phyloP scores from a whole-genome alignment of 2,329 filamentous ascomycete species.

The Neophaeococcomyces mojaviensis region DNA sequence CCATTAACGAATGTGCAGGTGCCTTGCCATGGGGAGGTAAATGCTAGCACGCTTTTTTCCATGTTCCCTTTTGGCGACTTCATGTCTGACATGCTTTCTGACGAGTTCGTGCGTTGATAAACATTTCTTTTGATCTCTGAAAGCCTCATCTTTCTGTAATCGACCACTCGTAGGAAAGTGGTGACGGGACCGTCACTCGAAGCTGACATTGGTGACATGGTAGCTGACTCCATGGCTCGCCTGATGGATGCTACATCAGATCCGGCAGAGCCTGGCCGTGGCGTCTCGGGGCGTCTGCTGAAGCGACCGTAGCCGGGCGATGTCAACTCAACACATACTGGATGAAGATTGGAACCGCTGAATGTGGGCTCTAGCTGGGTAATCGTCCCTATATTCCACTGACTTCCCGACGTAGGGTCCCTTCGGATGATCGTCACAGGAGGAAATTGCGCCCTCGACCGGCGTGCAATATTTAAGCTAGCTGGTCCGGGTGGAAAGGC shows the following conservation, averaged over 20 bases:
- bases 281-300: slow-evolving; percentile 23
- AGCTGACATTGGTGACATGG: background rate
- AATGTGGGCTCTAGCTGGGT: slow-evolving; percentile 28
- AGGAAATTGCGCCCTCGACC: background rate
- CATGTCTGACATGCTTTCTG: slow-evolving; percentile 33
- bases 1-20: slow-evolving; percentile 79
- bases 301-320: slow-evolving; percentile 56
- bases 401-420: slow-evolving; percentile 58
- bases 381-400: slow-evolving; percentile 69
- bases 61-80: slow-evolving; percentile 36
- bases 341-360: slow-evolving; percentile 11
- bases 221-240: slow-evolving; percentile 5
- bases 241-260: slow-evolving; percentile 5
- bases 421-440: slow-evolving; percentile 60
- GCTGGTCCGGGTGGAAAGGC: background rate
- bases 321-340: slow-evolving; percentile 48
- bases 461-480: background rate
- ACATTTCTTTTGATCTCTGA: slow-evolving; percentile 11
- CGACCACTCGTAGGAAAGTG: slow-evolving; percentile 3
- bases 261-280: background rate
- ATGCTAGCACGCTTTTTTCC: slow-evolving; percentile 60
- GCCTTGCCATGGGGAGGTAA: slow-evolving; percentile 79
- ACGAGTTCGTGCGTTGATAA: slow-evolving; percentile 42
- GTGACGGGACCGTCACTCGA: background rate
- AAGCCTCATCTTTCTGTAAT: slow-evolving; percentile 4